Conservation (phyloP, 208 protist species). For the Crithidia expoeki region DNA sequence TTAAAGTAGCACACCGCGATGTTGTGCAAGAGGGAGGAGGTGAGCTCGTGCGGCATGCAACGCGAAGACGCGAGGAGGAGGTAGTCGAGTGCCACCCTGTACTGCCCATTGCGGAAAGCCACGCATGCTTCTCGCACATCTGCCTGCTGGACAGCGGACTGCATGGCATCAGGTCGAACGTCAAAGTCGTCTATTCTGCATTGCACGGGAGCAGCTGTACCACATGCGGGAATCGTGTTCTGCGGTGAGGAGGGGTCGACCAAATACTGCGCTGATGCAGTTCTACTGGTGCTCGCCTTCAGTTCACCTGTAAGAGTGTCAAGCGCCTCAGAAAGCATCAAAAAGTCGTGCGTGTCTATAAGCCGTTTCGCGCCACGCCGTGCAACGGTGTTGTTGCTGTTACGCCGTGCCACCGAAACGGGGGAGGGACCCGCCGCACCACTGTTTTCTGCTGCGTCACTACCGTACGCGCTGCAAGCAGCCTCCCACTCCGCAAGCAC, state of each 20-base stretch:
- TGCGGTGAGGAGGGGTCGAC: too few species aligned
- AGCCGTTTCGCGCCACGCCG: conserved; percentile 12
- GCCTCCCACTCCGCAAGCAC: conserved; percentile 12
- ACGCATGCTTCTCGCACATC: conserved; percentile 11
- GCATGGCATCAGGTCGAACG: conserved; percentile 12
- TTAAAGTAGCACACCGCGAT: conserved; percentile 59
- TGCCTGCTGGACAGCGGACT: conserved; percentile 7
- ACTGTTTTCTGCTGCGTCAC: background rate
- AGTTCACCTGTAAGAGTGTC: conserved; percentile 43
- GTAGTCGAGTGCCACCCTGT: conserved; percentile 17
- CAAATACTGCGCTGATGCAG: too few species aligned
- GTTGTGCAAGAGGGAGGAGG: conserved; percentile 51
- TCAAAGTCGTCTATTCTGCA: conserved; percentile 35
- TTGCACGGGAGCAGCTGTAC: background rate
- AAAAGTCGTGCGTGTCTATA: conserved; percentile 56
- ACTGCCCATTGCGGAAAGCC: conserved; percentile 22
- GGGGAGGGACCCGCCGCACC: background rate
- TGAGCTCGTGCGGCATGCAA: conserved; percentile 25
- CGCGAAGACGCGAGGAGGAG: conserved; percentile 23
- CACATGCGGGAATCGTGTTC: background rate
- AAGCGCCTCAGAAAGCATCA: conserved; percentile 50
- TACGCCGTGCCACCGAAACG: background rate
- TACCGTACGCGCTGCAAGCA: background rate
- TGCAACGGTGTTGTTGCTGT: background rate
- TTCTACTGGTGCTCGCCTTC: background rate